Evolutionary conservation across 106 monocot species (phyloP), one percentile per base, ranked within the genome.

Genomic region (Chionographis japonica): DNA sequence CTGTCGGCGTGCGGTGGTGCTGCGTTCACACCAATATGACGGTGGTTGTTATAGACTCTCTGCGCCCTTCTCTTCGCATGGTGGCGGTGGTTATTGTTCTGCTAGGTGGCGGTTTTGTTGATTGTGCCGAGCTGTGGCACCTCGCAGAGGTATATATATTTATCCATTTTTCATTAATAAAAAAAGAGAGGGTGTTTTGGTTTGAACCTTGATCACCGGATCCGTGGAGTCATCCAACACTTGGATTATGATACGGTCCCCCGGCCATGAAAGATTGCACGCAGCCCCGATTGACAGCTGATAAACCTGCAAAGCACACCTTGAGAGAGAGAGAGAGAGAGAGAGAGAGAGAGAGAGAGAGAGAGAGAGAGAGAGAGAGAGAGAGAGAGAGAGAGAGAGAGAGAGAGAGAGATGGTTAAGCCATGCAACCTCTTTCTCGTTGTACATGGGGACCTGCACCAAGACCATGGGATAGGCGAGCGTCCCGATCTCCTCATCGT

Each of bases 391-490:
- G 46, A 46, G 46, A 46, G 46, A 46, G 46, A 46, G 46, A 46
- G 46, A 46, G 46, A 46, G 46, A 46, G 46, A 46, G 46, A 46
- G 0, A 42, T 15, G 46, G 8, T 27, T 3, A 39, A 3, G 36
- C 0, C 8, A 13, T 49, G 12, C 10, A 18, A 80, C 84, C 84
- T 84, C 80, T 54, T 65, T 76, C 54, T 84, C 84, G 42, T 84
- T 84, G 65, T 65, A 80, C 84, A 84, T 84, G 37, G 84, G 84
- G 16, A 84, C 72, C 37, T 84, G 84, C 17, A 84, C 80, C 5
- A 84, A 69, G 15, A 84, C 80, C 84, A 84, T 77, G 4, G 84
- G 80, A 37, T 37, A 80, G 3, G 66, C 61, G 9, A 37, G 20
- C 9, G 38, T 54, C 3, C 83, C 83, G 2, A 52, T 12, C 72